Evolutionary conservation across 1,139 yeast genomes (phyloP), one percentile per base, ranked within the genome.

Genomic region (Protomyces inundatus): DNA sequence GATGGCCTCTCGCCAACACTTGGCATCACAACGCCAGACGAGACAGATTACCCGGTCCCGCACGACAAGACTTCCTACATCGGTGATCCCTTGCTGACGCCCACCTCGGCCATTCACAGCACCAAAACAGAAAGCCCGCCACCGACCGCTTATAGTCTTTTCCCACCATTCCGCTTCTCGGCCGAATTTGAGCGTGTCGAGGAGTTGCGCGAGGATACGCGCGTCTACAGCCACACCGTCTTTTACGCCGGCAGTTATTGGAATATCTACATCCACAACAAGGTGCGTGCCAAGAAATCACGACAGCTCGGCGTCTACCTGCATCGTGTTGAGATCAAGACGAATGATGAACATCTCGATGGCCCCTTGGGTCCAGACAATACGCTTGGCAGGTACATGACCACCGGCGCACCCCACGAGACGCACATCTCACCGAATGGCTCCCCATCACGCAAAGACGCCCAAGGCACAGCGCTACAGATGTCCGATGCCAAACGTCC

Each of bases 161-260:
- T 77, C 56, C 85, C 85, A 2, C 85, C 85, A 0, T 81, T 79
- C 69, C 72, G 85, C 63, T 81, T 82, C 68, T 78, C 84, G 0
- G 78, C 82, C 56, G 80, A 82, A 9, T 82, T 82, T 71, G 75
- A 79, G 10, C 77, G 80, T 61, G 77, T 81, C 2, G 76, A 80
- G 2, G 76, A 76, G 14, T 72, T 82, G n/a, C 73, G 75, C 30
- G 76, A 78, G 3, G 82, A 77, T 23, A 78, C 77, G 67, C 73
- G 84, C 54, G 79, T 80, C 0, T 82, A 81, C 68, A 79, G 82
- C 6, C 77, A 79, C 63, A 78, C 82, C 0, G 74, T 80, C 54
- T 82, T 84, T 83, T 82, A 81, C 68, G 84, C 84, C 9, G 85
- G 85, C 0, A 81, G 84, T 12, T 80, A 78, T 68, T 82, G 85